A percentile compares a stretch with the other conserved stretches of the same genome.
phyloP scores from a whole-genome alignment of 768 basidiomycete genomes.

The Termitomyces sp. region DNA sequence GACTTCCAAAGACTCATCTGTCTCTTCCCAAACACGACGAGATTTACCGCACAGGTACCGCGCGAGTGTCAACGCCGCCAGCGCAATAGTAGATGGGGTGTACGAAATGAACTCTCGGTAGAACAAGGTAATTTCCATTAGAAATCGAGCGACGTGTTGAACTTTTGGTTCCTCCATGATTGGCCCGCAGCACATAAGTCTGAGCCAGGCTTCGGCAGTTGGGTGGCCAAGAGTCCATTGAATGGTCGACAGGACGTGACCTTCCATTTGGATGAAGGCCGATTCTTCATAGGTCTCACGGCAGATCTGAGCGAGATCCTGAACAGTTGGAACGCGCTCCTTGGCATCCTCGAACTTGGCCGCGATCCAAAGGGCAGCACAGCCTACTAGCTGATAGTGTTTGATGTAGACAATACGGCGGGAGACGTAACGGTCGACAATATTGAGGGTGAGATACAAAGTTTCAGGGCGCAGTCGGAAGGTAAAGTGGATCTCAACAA shows the following conservation, averaged over 20 bases:
- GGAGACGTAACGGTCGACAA: slow-evolving; percentile 98
- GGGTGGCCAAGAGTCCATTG: slow-evolving; percentile 97
- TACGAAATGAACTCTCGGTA: slow-evolving; percentile 92
- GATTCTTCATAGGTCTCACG: slow-evolving; percentile 96
- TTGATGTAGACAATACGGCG: slow-evolving; percentile 98
- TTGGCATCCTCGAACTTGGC: slow-evolving; percentile 99
- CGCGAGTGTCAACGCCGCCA: slow-evolving; percentile 86
- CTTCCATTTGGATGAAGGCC: slow-evolving; percentile 99
- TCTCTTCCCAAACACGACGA: slow-evolving; percentile 79
- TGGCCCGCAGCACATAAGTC: slow-evolving; percentile 74
- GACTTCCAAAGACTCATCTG: slow-evolving; percentile 77
- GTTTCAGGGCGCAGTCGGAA: slow-evolving; percentile 98
- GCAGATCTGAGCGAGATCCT: slow-evolving; percentile 93
- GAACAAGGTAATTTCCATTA: slow-evolving; percentile 99
- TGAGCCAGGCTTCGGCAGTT: slow-evolving; percentile 96
- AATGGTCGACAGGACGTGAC: slow-evolving; percentile 93
- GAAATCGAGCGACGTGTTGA: slow-evolving; percentile 92
- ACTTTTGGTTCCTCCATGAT: slow-evolving; percentile 83
- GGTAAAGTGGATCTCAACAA: slow-evolving; percentile 97
- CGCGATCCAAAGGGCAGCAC: slow-evolving; percentile 98
- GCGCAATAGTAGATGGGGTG: slow-evolving; percentile 81
- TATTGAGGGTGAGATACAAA: slow-evolving; percentile 96
- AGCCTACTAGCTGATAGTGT: slow-evolving; percentile 98
- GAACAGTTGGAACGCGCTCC: slow-evolving; percentile 94
- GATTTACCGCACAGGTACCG: slow-evolving; percentile 82